Conservation (phyloP, 73 alveolate species). For the Tetrahymena malaccensis region DNA sequence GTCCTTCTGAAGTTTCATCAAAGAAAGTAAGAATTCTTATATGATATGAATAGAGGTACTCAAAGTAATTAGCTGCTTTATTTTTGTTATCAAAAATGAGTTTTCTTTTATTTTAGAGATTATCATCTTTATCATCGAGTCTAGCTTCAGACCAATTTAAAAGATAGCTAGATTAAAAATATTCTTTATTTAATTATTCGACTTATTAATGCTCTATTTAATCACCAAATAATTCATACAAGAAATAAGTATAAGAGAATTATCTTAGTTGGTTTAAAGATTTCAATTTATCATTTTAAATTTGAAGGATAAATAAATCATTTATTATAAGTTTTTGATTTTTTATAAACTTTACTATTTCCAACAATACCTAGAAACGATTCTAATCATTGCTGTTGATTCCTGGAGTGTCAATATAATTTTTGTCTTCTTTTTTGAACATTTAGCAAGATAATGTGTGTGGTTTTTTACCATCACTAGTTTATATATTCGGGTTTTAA, state of each 20-base stretch:
- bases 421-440: not conserved
- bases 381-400: not conserved
- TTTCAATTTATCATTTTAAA: not conserved
- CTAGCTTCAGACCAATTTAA: not conserved
- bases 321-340: not conserved
- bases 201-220: not conserved
- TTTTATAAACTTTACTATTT: not conserved
- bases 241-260: not conserved
- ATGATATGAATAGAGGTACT: not conserved
- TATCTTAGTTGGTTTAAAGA: not conserved
- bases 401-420: not conserved
- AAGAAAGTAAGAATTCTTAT: not conserved
- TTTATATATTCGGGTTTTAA: not conserved
- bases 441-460: not conserved
- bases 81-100: not conserved
- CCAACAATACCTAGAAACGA: not conserved
- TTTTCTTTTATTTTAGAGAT: not conserved
- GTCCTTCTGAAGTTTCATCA: not conserved
- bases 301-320: not conserved
- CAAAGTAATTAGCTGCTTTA: not conserved
- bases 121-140: not conserved
- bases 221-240: not conserved
- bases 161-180: not conserved
- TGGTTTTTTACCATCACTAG: not conserved
- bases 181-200: not conserved